Base-by-base conservation (phyloP, 495 filamentous ascomycete species). In the Aspergillus panamensis region DNA sequence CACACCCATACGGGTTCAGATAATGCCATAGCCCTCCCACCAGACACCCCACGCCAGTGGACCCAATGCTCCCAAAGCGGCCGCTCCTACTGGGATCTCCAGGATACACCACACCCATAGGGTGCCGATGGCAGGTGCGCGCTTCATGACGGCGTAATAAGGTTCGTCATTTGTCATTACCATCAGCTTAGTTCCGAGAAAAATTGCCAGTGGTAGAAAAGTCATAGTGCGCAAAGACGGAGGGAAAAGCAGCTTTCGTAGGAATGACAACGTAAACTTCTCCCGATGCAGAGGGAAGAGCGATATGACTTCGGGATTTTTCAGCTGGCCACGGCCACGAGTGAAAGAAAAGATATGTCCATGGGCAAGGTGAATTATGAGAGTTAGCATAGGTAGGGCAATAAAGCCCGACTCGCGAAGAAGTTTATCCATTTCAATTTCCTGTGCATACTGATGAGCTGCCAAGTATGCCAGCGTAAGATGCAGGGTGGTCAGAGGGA, bases 51-150 rank as follows among this genome's bases (percentile, higher is more conserved):
- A 97, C 1, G 69, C 72, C 62, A 77, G 54, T 3, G 77, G 77
- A 3, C 77, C 81, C 40, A 90, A 75, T 9, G 78, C 72, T 8
- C 81, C 71, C 31, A 80, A 68, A 8, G 85, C 66, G 1, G 90
- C 88, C 50, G 80, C 84, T 3, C 79, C 69, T 53, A 95, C 75
- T n/a, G 87, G 74, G 74, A 97, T 82, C 73, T 98, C 94, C 48
- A 96, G 76, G 33, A 96, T 85, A 16, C 87, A 86, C 94, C 93
- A 98, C 13, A 98, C 83, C 93, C 93, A 96, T 17, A 97, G 69
- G 14, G 89, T 91, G 1, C 91, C 95, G n/a, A 96, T 68, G 19
- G 91, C 84, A 19, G 94, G 94, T 0, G 91, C 89, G 54, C 82
- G 85, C 76, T 96, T 95, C 94, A 98, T 93, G 3, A 96, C 85